Conservation (phyloP, 306 rosid species). For the Cicer pinnatifidum region DNA sequence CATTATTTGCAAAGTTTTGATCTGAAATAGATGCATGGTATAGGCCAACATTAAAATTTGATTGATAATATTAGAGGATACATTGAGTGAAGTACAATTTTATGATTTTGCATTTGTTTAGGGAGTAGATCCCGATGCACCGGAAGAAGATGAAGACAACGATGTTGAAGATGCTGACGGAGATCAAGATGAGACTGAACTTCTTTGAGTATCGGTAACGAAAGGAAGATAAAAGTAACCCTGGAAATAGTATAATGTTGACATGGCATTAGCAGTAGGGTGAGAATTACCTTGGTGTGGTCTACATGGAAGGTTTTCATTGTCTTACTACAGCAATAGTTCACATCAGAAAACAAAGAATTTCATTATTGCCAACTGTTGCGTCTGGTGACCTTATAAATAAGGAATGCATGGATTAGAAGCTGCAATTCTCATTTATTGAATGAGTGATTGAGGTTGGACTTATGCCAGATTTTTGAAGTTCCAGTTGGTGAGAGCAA, state of each 20-base stretch:
- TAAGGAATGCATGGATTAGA: constrained; percentile 12
- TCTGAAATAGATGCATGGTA: constrained; percentile 32
- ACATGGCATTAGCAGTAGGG: constrained; percentile 41
- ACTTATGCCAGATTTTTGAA: constrained; percentile 10
- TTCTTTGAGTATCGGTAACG: constrained; percentile 53
- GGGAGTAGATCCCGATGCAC: constrained; percentile 99
- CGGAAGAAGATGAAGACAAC: constrained; percentile 96
- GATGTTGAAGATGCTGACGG: constrained; percentile 95
- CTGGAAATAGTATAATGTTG: constrained; percentile 41
- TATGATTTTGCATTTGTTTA: constrained; percentile 44
- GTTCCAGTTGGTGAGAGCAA: constrained; percentile 37
- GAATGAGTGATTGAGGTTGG: constrained; percentile 3
- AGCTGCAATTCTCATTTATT: constrained; percentile 31
- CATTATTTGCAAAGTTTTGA: constrained; percentile 16
- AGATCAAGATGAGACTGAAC: constrained; percentile 95
- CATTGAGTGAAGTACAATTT: constrained; percentile 34
- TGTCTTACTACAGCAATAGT: constrained; percentile 34
- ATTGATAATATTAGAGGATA: constrained; percentile 6
- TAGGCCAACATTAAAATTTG: not conserved
- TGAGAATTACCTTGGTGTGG: constrained; percentile 31
- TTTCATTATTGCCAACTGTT: constrained; percentile 20
- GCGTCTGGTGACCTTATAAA: constrained; percentile 26
- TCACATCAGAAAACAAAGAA: constrained; percentile 35
- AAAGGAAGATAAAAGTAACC: constrained; percentile 16
- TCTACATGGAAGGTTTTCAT: constrained; percentile 3